Base-by-base conservation (phyloP, 768 basidiomycete genomes). In the Scleroderma bovista region DNA sequence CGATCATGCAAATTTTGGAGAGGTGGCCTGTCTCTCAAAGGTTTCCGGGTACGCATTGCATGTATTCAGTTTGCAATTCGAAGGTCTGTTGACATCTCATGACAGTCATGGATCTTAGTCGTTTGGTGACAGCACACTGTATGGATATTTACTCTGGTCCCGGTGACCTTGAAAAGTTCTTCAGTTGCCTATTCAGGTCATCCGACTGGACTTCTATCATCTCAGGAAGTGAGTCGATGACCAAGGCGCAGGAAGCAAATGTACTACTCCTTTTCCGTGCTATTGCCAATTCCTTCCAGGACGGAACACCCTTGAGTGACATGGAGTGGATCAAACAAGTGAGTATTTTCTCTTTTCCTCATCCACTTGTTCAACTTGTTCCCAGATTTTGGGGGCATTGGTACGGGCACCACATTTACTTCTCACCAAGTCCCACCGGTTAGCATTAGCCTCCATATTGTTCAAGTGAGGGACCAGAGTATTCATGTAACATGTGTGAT, bases 241-340 rank as follows among this genome's bases (percentile, higher is more conserved):
- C 73, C 3, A 96, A 92, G 67, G 65, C 81, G 7, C 74, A 84
- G 50, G 93, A 96, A 63, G 95, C 86, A 16, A 97, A 97, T 60
- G 75, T 84, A 1, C 72, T 95, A 52, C 75, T 99, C 22, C 73
- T 87, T 2, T 71, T 96, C 44, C 78, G 94, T 31, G 85, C 82
- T 0, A 58, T 96, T 32, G 82, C 88, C 23, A 99, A 99, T 65
- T 69, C 76, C 31, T 83, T 93, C 61, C 78, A 84, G 57, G 83
- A 83, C 3, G 75, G 72, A 16, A 64, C 71, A 7, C 60, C 56
- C 5, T 53, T 75, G 36, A 66, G 63, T 6, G 74, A 78, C 44
- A 75, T 70, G 22, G 56, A 57, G 17, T 85, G 84, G 84, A 67
- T 75, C 16, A 63, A 66, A 22, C 71, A 77, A 62, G 86, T 83